Conservation (phyloP, 768 basidiomycete species). For the Nevesoporus exiguus region DNA sequence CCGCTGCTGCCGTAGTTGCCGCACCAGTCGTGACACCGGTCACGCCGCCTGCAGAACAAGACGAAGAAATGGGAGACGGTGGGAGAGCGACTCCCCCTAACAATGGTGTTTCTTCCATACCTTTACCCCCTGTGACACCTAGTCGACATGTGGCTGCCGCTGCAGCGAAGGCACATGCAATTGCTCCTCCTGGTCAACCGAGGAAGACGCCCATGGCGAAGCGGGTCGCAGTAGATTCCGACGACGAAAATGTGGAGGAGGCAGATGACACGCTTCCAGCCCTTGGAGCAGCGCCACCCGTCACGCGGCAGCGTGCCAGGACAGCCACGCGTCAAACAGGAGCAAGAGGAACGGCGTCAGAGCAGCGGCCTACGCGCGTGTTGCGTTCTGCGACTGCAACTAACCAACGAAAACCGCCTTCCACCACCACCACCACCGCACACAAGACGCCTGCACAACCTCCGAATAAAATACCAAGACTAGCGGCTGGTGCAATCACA, state of each 20-base stretch:
- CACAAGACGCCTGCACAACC: constrained; percentile 45
- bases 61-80: constrained; percentile 54
- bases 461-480: constrained; percentile 65
- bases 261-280: constrained; percentile 63
- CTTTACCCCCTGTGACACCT: constrained; percentile 75
- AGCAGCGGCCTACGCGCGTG: constrained; percentile 70
- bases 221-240: constrained; percentile 63
- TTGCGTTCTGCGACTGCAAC: constrained; percentile 64
- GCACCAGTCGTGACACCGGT: constrained; percentile 63
- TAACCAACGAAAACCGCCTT: constrained; percentile 52
- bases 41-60: constrained; percentile 75
- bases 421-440: constrained; percentile 29
- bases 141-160: constrained; percentile 71
- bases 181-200: constrained; percentile 78
- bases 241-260: constrained; percentile 56
- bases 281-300: constrained; percentile 48
- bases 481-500: constrained; percentile 51
- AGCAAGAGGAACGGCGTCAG: constrained; percentile 58
- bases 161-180: constrained; percentile 64
- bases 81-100: constrained; percentile 36
- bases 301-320: constrained; percentile 30
- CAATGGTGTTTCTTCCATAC: constrained; percentile 19
- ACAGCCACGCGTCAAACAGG: constrained; percentile 39
- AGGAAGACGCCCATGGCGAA: constrained; percentile 85
- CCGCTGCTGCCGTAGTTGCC: constrained; percentile 38